Evolutionary conservation across 169 alveolate species (phyloP), one percentile per base, ranked within the genome.

Genomic region (Eimeria falciformis): DNA sequence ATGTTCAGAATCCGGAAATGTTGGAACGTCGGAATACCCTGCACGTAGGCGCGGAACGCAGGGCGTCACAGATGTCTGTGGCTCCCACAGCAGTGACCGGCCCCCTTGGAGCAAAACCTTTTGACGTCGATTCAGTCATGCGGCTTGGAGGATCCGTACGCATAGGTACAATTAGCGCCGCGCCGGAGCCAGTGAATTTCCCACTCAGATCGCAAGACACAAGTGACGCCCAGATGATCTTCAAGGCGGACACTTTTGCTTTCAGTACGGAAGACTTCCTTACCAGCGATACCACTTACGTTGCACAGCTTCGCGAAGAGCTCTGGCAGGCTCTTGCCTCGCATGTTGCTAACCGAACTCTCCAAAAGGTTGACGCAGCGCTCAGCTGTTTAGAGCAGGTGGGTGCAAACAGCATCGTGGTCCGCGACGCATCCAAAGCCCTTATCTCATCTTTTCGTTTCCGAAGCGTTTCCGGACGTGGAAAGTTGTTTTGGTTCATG

Each of bases 321-420:
- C 58, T 90, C 21, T 90, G 94, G 94, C 94, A 90, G 84, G 90
- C 90, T 12, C 45, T 90, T 29, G 55, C 79, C 3, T 40, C 84
- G 7, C 90, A 75, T 58, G 90, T 90, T 17, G 87, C 86, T 27
- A n/a, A 43, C 46, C 27, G 77, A 18, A 29, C 56, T 0, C 12
- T 7, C 17, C 62, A 55, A 43, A 81, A 90, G 43, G 89, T 75
- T 12, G 77, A 47, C 5, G 86, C 75, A 9, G 91, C 75, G 17
- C 77, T 90, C 17, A 53, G 58, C 53, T 78, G 84, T 56, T 82
- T 90, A 1, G 86, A 90, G 46, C 66, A 90, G 82, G 87, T 90
- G 50, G 29, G 58, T 33, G 40, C 40, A 2, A 33, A 33, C 40
- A 33, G 40, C 40, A 1, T 33, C 40, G 0, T 33, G 40, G 2